Evolutionary conservation across 495 filamentous ascomycete species (phyloP).

Genomic region (Podospora comata): DNA sequence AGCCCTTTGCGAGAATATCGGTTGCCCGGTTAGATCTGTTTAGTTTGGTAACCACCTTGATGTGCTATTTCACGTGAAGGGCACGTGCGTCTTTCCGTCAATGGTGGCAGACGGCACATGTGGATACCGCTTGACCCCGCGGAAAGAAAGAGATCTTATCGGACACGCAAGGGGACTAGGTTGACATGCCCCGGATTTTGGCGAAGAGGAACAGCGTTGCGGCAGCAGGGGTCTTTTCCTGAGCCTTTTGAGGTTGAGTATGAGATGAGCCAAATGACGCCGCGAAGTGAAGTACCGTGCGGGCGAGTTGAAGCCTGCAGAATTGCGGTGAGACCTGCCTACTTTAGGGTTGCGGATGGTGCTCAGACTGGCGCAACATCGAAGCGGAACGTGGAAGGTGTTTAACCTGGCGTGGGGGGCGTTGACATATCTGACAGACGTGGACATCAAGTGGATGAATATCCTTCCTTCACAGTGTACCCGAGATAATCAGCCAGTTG

Average conservation of each 20-base stretch:
- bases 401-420: not conserved
- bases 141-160: not conserved
- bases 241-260: not conserved
- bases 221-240: not conserved
- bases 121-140: not conserved
- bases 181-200: not conserved
- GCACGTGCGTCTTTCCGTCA: not conserved
- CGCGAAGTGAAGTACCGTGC: not conserved
- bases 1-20: not conserved
- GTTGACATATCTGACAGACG: not conserved
- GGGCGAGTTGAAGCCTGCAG: not conserved
- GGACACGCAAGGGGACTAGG: no score
- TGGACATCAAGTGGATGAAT: no score
- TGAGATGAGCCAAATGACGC: not conserved
- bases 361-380: not conserved
- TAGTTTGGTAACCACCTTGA: not conserved
- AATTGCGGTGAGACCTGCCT: slow-evolving; percentile 15
- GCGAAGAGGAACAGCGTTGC: not conserved
- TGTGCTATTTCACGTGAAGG: not conserved
- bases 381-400: not conserved
- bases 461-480: no score
- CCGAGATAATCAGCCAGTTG: not conserved
- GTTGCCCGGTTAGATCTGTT: not conserved
- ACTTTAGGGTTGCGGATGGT: not conserved
- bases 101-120: not conserved